Base-by-base conservation (phyloP, 768 basidiomycete genomes). In the Macrolepiota dolichaula region DNA sequence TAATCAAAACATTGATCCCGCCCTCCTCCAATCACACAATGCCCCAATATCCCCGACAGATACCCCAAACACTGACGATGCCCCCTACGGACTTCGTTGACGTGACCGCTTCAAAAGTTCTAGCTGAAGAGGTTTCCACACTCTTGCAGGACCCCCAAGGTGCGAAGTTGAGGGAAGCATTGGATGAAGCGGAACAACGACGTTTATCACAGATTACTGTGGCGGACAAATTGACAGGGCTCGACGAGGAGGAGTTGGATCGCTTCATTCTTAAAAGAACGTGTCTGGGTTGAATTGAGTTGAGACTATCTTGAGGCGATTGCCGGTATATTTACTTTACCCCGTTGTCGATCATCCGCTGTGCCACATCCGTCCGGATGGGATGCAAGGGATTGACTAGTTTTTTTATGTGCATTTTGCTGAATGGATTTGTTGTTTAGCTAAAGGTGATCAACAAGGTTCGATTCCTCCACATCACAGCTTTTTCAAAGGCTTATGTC, bases 211-310 rank as follows among this genome's bases (percentile, higher is more conserved):
- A 83, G 44, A 76, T 81, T 19, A 68, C 76, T 47, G 82, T 78
- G 38, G 78, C 74, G 11, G 85, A 92, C 65, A 88, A 90, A 64
- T 74, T 94, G 50, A 70, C 78, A 22, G 92, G 89, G 15, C 78
- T 98, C n/a, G 89, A 97, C 72, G 95, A 98, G 68, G 92, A 88
- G 4, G 95, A 98, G 70, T 79, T 97, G 46, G 89, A 96, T 70
- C 78, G 77, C 25, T 90, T 97, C 69, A 76, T 93, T 58, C 74
- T 95, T 24, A 68, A 98, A 92, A 72, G 92, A 94, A 71, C 86
- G 92, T 11, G 85, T 97, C 1, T 98, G 95, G 95, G 93, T 96
- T 51, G 94, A 96, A 74, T 78, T 94, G 68, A 97, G 97, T 71
- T 83, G 83, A 66, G 95, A 97, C 35, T 98, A 96, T 71, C 75